phyloP scores from a whole-genome alignment of 2,329 filamentous ascomycete genomes.

The Neofusicoccum sp. region DNA sequence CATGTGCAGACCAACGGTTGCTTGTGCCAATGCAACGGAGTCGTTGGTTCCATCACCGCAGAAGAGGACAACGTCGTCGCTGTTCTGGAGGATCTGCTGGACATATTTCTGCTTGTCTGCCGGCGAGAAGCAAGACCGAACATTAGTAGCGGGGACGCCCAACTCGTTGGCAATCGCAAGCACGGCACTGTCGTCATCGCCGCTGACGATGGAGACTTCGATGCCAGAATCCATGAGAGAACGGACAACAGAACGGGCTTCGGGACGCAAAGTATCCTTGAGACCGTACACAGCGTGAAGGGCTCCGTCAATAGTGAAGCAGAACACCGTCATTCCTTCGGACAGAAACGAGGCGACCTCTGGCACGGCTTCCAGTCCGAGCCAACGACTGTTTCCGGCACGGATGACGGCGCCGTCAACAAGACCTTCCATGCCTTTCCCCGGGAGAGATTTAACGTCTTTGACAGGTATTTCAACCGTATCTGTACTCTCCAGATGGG shows the following conservation, averaged over 20 bases:
- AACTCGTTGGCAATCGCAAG: constrained; percentile 46
- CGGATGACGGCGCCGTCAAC: background rate
- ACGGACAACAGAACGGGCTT: constrained; percentile 54
- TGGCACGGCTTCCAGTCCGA: background rate
- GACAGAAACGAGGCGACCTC: background rate
- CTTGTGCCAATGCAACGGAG: constrained; percentile 70
- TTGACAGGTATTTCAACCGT: background rate
- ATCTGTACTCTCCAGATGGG: constrained; percentile 2
- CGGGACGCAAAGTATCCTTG: constrained; percentile 51
- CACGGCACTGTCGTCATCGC: constrained; percentile 57
- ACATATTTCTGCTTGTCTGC: constrained; percentile 59
- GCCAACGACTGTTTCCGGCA: constrained; percentile 14
- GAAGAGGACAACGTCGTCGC: constrained; percentile 48
- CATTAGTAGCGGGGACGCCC: constrained; percentile 42
- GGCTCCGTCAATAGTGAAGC: constrained; percentile 49
- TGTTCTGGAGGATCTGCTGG: constrained; percentile 26
- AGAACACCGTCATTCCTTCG: constrained; percentile 32
- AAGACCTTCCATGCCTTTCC: constrained; percentile 10
- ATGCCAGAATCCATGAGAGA: constrained; percentile 54
- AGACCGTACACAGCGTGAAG: constrained; percentile 56
- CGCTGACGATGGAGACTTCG: constrained; percentile 58
- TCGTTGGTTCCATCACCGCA: constrained; percentile 81
- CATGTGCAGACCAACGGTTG: constrained; percentile 72
- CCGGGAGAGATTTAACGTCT: constrained; percentile 3
- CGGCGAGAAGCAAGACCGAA: constrained; percentile 53